Evolutionary conservation across 2,329 filamentous ascomycete species (phyloP).

Genomic region (Penicillium griseofulvum): DNA sequence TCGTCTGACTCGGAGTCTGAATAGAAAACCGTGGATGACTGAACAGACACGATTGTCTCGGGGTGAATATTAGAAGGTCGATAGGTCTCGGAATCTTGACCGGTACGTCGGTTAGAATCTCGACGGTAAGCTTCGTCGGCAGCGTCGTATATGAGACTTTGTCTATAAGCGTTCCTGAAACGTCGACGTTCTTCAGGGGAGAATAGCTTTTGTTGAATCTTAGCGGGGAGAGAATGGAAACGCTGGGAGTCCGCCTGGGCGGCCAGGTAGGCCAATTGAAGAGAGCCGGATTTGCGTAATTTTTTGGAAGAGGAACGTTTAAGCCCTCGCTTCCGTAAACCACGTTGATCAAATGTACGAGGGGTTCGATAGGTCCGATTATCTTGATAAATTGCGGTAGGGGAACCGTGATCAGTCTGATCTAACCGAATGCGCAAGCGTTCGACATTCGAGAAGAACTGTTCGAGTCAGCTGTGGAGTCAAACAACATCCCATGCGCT

Average conservation of each 20-base stretch:
- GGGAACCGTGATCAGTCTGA: constrained; percentile 27
- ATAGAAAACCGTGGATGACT: constrained; percentile 27
- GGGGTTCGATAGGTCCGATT: constrained; percentile 19
- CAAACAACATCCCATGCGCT: constrained; percentile 4
- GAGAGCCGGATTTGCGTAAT: constrained; percentile 37
- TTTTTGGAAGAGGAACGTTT: constrained; percentile 22
- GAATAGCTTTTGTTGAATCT: constrained; percentile 68
- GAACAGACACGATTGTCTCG: constrained; percentile 11
- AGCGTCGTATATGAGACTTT: constrained; percentile 56
- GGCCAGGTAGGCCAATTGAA: constrained; percentile 38
- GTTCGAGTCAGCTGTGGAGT: constrained; percentile 19
- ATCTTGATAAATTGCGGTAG: constrained; percentile 18
- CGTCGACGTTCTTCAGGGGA: constrained; percentile 68
- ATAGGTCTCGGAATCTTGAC: constrained; percentile 32
- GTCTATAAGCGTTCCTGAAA: constrained; percentile 52
- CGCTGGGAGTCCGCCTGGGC: constrained; percentile 62
- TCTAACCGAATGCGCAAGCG: constrained; percentile 37
- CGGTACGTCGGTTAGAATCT: constrained; percentile 9
- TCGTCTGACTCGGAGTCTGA: constrained; percentile 33
- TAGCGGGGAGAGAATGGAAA: constrained; percentile 69
- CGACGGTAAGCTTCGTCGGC: constrained; percentile 58
- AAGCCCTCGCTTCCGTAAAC: constrained; percentile 16
- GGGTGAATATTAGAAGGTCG: constrained; percentile 25
- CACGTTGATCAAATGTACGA: constrained; percentile 16
- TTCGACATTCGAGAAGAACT: constrained; percentile 45